Evolutionary conservation across 129 eudicot genomes (phyloP), one percentile per base, ranked within the genome.

Genomic region (Kitagawia praeruptora): DNA sequence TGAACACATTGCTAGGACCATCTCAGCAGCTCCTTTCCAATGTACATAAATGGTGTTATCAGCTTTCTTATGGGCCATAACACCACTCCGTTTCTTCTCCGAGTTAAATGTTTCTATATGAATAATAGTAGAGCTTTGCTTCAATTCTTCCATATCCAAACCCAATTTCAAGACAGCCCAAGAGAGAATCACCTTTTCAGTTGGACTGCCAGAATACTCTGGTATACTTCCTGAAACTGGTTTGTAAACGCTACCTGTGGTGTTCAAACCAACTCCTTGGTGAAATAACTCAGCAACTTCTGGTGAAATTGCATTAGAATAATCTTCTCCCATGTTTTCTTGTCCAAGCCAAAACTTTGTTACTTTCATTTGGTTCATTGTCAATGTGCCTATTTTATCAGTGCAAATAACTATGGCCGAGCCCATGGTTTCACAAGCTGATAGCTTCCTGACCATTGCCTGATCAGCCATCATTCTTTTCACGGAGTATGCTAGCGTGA

Each of bases 11-110:
- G 85, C 88, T 61, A 93, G 85, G n/a, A 93, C 64, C 84, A 91
- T 89, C 79, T 93, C 98, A 12, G 98, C 97, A n/a, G 98, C 98
- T 80, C 98, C 98, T 77, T 93, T 93, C 95, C 97, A 93, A 49
- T 93, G 97, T 64, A 88, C 91, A 51, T 89, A 87, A 27, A 75
- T 67, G 0, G 79, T 74, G 67, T 84, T 69, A 67, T 87, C 90
- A 40, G 67, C 82, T 16, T 74, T 80, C 70, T 78, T 87, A 80
- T 69, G 81, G 34, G 88, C 83, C 67, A 75, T 80, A 31, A 93
- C 91, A 48, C 97, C 97, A 38, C 98, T 91, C 27, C 92, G 76
- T 77, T 93, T 93, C 75, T 93, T 87, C 80, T 85, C 86, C 2
- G 98, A 93, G 77, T 93, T 93, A 81, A 93, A 93, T 10, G 93